Conservation (phyloP, 164 flowering plant genomes). For the Sextonia rubra region DNA sequence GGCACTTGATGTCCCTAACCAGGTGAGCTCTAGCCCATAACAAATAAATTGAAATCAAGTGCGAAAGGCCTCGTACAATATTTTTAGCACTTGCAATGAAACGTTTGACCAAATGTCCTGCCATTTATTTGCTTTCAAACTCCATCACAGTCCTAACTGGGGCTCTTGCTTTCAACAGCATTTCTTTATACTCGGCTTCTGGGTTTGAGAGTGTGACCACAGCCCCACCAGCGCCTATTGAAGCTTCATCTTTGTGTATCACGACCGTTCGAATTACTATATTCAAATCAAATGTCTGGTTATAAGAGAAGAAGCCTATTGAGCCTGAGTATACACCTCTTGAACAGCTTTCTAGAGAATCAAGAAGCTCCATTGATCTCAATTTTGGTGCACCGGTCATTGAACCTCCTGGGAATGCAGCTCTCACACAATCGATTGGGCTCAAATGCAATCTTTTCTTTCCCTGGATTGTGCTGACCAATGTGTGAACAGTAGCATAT, state of each 20-base stretch:
- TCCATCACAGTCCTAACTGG: slow-evolving; percentile 60
- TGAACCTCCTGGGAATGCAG: slow-evolving; percentile 98
- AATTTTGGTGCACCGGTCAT: slow-evolving; percentile 99
- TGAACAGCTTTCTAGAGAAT: slow-evolving; percentile 71
- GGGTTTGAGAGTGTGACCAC: slow-evolving; percentile 82
- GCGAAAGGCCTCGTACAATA: too few relatives aligned
- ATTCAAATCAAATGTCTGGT: slow-evolving; percentile 83
- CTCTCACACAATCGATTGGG: slow-evolving; percentile 73
- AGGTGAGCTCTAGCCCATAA: too few relatives aligned
- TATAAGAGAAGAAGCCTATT: slow-evolving; percentile 83
- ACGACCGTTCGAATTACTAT: slow-evolving; percentile 91
- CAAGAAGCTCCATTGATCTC: slow-evolving; percentile 92
- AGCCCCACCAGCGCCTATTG: slow-evolving; percentile 96
- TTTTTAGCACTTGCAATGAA: background rate
- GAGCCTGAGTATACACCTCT: slow-evolving; percentile 94
- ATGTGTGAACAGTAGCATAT: slow-evolving; percentile 90
- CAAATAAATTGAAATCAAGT: too few relatives aligned
- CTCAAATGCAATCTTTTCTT: slow-evolving; percentile 40
- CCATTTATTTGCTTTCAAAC: slow-evolving; percentile 21
- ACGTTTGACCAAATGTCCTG: too few relatives aligned
- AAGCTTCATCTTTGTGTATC: slow-evolving; percentile 78
- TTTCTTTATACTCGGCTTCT: slow-evolving; percentile 79
- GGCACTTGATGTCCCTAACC: too few relatives aligned
- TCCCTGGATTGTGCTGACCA: slow-evolving; percentile 94
- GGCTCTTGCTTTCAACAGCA: slow-evolving; percentile 76